Evolutionary conservation across 768 basidiomycete species (phyloP), one percentile per base, ranked within the genome.

Genomic region (Galerina sulciceps): DNA sequence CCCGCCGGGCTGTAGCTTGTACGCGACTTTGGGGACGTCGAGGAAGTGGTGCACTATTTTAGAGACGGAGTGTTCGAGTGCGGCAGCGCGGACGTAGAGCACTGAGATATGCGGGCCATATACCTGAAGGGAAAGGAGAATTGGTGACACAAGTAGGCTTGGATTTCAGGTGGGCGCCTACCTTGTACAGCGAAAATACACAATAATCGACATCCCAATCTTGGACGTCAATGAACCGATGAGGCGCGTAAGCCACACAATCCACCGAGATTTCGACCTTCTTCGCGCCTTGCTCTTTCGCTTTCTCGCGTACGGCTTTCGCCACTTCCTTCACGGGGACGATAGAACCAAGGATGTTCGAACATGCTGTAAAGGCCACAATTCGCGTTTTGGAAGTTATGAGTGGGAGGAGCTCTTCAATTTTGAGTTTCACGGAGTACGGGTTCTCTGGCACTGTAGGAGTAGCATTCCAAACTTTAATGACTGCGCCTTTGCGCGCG

Each of bases 171-270:
- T 10, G 15, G 35, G 50, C 5, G 41, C 69, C 10, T 46, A 88
- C 91, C 83, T 92, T 93, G 77, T 92, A 93, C 64, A 86, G 81
- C 0, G 89, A 85, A 69, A 91, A 86, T 50, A 85, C 83, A 47
- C 80, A 82, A 66, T 85, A 91, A 62, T 94, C 89, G 36, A 91
- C 78, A 53, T 91, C 90, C 91, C 90, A 93, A 47, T 81, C 85
- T 57, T 79, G 82, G 14, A 91, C 90, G 63, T 93, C 86, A 31
- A 93, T 84, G 55, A 75, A 71, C 13, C 89, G 77, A 66, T 93
- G 90, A 0, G 90, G 90, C 4, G 89, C 88, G 63, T 88, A 91
- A 2, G 90, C 90, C 2, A 93, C 91, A 60, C 90, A 91, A 65
- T 93, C 91, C 2, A 92, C 79, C 0, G 80, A 83, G 13, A 91